Conservation (phyloP, 2,329 filamentous ascomycete genomes). For the Alternaria dauci region DNA sequence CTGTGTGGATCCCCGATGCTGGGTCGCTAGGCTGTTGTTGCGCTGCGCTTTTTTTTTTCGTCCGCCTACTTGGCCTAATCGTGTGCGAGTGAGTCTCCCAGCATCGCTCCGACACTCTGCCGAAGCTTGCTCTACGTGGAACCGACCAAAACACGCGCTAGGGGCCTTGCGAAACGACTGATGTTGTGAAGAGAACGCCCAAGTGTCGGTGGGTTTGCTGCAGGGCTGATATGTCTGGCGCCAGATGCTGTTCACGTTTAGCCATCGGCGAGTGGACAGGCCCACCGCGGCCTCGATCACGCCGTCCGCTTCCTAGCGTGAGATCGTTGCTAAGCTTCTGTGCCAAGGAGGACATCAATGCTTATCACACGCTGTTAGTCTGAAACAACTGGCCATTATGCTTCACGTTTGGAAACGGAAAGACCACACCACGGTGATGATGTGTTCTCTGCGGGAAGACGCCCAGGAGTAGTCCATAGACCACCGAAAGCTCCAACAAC, state of each 20-base stretch:
- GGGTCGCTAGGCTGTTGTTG: conserved; percentile 3
- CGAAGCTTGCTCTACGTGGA: not conserved
- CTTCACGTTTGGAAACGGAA: not conserved
- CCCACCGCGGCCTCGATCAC: conserved; percentile 16
- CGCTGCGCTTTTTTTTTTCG: not conserved
- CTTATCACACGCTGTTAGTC: conserved; percentile 27
- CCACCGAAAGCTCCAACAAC: not conserved
- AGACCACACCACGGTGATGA: not conserved
- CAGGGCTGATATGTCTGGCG: not conserved
- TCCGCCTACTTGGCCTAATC: not conserved
- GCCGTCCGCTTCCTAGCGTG: conserved; percentile 10
- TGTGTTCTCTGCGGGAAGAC: not conserved
- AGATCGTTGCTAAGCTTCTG: conserved; percentile 34
- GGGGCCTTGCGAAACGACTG: not conserved
- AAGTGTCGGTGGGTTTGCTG: not conserved
- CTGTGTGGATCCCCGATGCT: not conserved
- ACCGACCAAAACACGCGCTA: not conserved
- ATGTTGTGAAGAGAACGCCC: not conserved
- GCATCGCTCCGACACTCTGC: not conserved
- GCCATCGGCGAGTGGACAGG: conserved; percentile 1
- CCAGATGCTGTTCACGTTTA: conserved; percentile 3
- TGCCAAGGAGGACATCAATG: conserved; percentile 35
- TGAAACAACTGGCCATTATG: not conserved
- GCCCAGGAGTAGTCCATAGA: not conserved
- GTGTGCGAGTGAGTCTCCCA: not conserved